Evolutionary conservation across 2,329 filamentous ascomycete species (phyloP).

Genomic region (Incumbomyces delicatus): DNA sequence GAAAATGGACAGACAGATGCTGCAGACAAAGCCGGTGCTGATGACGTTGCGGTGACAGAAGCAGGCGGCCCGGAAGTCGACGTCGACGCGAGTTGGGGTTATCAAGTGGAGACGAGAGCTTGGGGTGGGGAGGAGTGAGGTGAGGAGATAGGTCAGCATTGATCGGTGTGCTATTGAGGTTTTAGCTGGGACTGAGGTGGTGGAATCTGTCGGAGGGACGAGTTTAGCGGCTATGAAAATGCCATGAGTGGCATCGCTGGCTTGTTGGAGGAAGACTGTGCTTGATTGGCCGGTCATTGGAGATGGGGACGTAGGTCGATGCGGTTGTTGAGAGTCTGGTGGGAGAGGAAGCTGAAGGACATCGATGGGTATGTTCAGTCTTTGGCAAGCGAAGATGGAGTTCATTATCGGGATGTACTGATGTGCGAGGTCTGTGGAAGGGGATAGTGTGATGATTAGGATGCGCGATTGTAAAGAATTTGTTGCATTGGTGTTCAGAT

Average conservation of each 20-base stretch:
- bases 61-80: constrained; percentile 96
- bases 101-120: constrained; percentile 57
- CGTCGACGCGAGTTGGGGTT: constrained; percentile 68
- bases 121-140: constrained; percentile 73
- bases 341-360: constrained; percentile 59
- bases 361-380: constrained; percentile 80
- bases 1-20: constrained; percentile 91
- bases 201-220: background rate
- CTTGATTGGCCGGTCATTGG: constrained; percentile 1
- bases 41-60: constrained; percentile 92
- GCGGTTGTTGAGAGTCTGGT: background rate
- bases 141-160: constrained; percentile 86
- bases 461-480: constrained; percentile 63
- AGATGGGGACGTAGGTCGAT: background rate
- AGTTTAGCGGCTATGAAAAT: constrained; percentile 52
- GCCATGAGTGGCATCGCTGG: constrained; percentile 61
- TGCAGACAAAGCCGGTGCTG: constrained; percentile 89
- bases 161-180: constrained; percentile 50
- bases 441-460: constrained; percentile 80
- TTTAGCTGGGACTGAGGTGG: constrained; percentile 11
- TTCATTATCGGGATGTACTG: constrained; percentile 99
- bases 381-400: constrained; percentile 87
- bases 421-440: constrained; percentile 73
- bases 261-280: constrained; percentile 90
- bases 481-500: constrained; percentile 26